Conservation (phyloP, 1,284 basidiomycete species). For the Ceratobasidium sp. region DNA sequence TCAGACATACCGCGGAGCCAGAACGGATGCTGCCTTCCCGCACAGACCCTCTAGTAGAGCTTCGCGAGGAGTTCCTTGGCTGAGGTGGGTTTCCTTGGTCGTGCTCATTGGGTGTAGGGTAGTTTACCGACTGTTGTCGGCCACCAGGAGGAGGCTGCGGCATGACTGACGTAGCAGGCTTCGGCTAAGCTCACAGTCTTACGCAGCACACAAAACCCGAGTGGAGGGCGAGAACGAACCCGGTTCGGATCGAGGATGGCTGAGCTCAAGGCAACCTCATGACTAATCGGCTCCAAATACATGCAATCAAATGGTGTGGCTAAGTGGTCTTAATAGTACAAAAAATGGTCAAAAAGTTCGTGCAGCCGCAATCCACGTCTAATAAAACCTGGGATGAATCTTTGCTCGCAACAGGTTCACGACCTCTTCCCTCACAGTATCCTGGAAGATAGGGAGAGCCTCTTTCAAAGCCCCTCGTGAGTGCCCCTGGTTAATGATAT, state of each 20-base stretch:
- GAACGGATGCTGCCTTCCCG: conserved; percentile 27
- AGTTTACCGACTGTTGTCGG: conserved; percentile 31
- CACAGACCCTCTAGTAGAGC: conserved; percentile 25
- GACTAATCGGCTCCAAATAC: conserved; percentile 29
- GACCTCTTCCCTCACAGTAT: conserved; percentile 2
- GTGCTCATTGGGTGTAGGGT: conserved; percentile 34
- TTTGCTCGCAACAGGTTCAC: neutral
- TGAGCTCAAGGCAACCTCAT: conserved; percentile 19
- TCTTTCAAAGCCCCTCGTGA: neutral
- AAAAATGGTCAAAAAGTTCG: neutral
- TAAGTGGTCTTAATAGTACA: conserved; percentile 6
- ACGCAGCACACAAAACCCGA: neutral
- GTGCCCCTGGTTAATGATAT: neutral
- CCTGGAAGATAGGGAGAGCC: conserved; percentile 1
- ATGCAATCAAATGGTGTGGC: conserved; percentile 16
- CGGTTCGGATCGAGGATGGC: conserved; percentile 19
- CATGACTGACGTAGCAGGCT: neutral
- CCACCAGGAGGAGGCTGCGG: conserved; percentile 14
- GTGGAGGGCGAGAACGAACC: conserved; percentile 17
- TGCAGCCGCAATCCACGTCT: neutral
- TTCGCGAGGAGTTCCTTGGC: conserved; percentile 14
- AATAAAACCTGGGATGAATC: neutral
- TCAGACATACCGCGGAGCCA: conserved; percentile 9
- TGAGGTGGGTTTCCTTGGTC: conserved; percentile 7
- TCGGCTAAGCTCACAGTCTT: neutral